Evolutionary conservation across 345 rosid species (phyloP).

Genomic region (thale cress (Arabidopsis thaliana)): TAIR10.1 NC_003071.7:9046501-9047000

Average conservation of each 20-base stretch:
- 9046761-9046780: slow-evolving; percentile 70
- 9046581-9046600: slow-evolving; percentile 63
- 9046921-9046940: slow-evolving; percentile 68
- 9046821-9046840: slow-evolving; percentile 63
- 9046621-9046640: slow-evolving; percentile 72
- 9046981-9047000: slow-evolving; percentile 56
- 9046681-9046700: slow-evolving; percentile 58
- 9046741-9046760: slow-evolving; percentile 75
- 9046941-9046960: slow-evolving; percentile 71
- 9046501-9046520: slow-evolving; percentile 64
- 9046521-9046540: slow-evolving; percentile 81
- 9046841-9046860: slow-evolving; percentile 62
- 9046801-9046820: slow-evolving; percentile 68
- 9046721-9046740: slow-evolving; percentile 75
- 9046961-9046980: slow-evolving; percentile 58
- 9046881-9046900: slow-evolving; percentile 73
- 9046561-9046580: slow-evolving; percentile 53
- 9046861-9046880: slow-evolving; percentile 72
- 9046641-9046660: slow-evolving; percentile 85
- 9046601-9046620: slow-evolving; percentile 56
- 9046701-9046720: slow-evolving; percentile 65
- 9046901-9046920: slow-evolving; percentile 51
- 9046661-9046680: slow-evolving; percentile 69
- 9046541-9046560: slow-evolving; percentile 82
- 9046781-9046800: slow-evolving; percentile 57